These are phyloP conservation scores for Paradendryphiella salina DNA, from an alignment of 2,329 filamentous ascomycete species.

Conservation along the genomic window DNA sequence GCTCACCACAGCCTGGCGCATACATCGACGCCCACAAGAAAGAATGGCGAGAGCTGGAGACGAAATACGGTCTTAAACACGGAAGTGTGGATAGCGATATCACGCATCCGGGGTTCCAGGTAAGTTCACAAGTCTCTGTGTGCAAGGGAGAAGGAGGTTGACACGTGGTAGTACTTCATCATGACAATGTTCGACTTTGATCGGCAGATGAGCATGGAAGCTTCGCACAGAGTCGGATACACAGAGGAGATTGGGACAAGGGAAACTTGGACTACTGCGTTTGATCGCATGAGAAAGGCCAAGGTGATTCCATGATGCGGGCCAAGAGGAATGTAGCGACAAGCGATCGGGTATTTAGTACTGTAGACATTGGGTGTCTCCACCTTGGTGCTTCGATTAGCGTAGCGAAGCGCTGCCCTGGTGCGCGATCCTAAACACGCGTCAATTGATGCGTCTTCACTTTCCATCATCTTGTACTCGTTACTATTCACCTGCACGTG, in stretches of 20 bases:
- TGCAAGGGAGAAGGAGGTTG: background rate
- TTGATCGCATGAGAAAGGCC: slow-evolving; percentile 50
- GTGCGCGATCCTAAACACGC: background rate
- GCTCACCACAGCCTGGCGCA: slow-evolving; percentile 34
- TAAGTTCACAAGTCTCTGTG: slow-evolving; percentile 9
- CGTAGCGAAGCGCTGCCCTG: background rate
- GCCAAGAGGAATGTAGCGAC: background rate
- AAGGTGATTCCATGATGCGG: slow-evolving; percentile 45
- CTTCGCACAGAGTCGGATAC: slow-evolving; percentile 47
- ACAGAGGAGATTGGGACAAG: slow-evolving; percentile 45
- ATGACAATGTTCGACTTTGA: slow-evolving; percentile 53
- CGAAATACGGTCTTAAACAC: slow-evolving; percentile 36
- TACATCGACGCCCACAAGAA: slow-evolving; percentile 36
- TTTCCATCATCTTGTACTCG: background rate
- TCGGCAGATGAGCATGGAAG: slow-evolving; percentile 52
- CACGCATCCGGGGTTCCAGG: slow-evolving; percentile 44
- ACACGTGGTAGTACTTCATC: slow-evolving; percentile 33
- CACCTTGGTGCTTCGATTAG: background rate
- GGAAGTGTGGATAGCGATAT: slow-evolving; percentile 52
- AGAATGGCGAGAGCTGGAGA: slow-evolving; percentile 35
- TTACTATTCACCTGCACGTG: background rate
- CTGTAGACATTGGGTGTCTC: background rate
- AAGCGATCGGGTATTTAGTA: background rate
- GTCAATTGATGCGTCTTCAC: background rate
- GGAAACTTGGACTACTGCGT: slow-evolving; percentile 51